phyloP scores from a whole-genome alignment of 73 alveolate genomes.

The Paramecium sonneborni region DNA sequence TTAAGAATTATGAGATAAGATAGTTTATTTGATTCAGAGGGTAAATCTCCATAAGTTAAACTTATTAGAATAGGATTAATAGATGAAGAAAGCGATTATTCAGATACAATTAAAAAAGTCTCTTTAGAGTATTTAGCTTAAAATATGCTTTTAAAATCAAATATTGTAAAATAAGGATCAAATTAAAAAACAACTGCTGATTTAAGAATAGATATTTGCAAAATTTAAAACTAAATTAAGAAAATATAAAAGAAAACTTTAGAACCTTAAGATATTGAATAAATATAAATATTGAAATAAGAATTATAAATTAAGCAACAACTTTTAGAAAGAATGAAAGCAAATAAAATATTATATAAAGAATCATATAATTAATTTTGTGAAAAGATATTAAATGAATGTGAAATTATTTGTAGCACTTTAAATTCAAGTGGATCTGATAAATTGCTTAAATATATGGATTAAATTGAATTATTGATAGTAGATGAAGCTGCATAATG shows the following conservation, averaged over 20 bases:
- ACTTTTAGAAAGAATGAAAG: not conserved
- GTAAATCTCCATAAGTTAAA: conserved; percentile 43
- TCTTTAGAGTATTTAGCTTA: conserved; percentile 2
- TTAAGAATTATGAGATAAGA: conserved; percentile 54
- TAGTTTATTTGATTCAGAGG: conserved; percentile 67
- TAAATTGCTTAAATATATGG: conserved; percentile 19
- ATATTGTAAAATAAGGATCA: not conserved
- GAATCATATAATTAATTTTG: not conserved
- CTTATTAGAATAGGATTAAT: conserved; percentile 65
- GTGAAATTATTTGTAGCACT: conserved; percentile 57
- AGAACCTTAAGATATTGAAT: not conserved
- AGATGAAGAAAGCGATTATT: conserved; percentile 6
- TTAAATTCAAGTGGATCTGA: conserved; percentile 42
- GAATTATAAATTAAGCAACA: not conserved
- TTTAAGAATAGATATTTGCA: not conserved
- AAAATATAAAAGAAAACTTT: not conserved
- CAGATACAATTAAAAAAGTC: not conserved
- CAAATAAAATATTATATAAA: not conserved
- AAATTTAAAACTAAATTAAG: not conserved
- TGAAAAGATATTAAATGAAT: conserved; percentile 2
- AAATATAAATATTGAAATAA: not conserved
- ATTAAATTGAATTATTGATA: conserved; percentile 54
- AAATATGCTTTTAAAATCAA: not conserved
- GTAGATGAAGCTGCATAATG: conserved; percentile 67
- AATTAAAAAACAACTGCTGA: conserved; percentile 1